Percentiles rank a stretch among this genome's conserved stretches.
phyloP scores from a whole-genome alignment of 2,329 filamentous ascomycete species.

The Pseudocercospora eumusae region DNA sequence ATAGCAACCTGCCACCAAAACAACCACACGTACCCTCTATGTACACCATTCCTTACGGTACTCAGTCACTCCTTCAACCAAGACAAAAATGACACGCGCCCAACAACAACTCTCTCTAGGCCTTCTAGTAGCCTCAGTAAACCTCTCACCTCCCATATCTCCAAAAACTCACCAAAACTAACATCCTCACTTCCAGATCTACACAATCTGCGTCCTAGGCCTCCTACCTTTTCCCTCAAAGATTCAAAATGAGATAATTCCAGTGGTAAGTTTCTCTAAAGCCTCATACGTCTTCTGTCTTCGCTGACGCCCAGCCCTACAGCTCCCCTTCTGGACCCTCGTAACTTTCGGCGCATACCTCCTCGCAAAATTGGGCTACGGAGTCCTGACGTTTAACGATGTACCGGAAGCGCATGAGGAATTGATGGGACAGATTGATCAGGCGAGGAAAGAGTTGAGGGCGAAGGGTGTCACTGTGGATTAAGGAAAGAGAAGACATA shows the following conservation, averaged over 20 bases:
- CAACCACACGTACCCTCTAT: background rate
- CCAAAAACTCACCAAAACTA: constrained; percentile 27
- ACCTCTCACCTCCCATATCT: constrained; percentile 33
- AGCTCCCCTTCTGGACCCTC: constrained; percentile 92
- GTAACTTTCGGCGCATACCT: constrained; percentile 91
- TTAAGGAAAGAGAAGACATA: constrained; percentile 45
- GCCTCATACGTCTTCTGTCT: background rate
- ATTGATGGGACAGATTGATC: constrained; percentile 79
- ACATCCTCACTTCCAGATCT: constrained; percentile 63
- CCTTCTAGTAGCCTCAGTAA: constrained; percentile 84
- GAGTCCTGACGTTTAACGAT: constrained; percentile 95
- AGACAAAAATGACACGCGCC: constrained; percentile 89
- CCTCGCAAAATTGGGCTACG: constrained; percentile 86
- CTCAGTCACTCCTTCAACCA: background rate
- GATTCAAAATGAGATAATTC: constrained; percentile 82
- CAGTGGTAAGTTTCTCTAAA: constrained; percentile 66
- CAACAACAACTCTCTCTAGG: constrained; percentile 87
- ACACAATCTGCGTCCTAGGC: constrained; percentile 81
- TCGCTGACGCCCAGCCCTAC: background rate
- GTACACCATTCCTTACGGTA: too few species aligned
- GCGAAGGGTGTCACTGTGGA: constrained; percentile 77
- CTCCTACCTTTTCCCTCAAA: constrained; percentile 76
- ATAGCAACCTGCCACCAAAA: background rate
- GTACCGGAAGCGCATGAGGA: constrained; percentile 88
- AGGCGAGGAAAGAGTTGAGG: constrained; percentile 72